A percentile compares a stretch with the other conserved stretches of the same genome.
Evolutionary conservation across 2,329 filamentous ascomycete genomes (phyloP).

Genomic region (Periconia sp.): DNA sequence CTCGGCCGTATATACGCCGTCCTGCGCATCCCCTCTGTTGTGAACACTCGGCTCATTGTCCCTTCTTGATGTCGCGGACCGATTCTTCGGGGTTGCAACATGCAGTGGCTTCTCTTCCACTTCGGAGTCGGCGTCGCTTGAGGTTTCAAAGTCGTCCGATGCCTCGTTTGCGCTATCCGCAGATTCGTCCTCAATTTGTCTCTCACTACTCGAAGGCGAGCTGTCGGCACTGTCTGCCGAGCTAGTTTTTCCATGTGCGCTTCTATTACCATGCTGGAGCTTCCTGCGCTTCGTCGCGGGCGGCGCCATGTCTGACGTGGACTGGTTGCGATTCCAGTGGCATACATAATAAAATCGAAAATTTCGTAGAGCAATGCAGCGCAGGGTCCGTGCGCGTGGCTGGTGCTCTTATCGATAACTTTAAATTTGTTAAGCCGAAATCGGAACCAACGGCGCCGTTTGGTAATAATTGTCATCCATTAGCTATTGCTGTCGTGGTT

Average conservation of each 20-base stretch:
- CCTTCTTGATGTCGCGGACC: constrained; percentile 1
- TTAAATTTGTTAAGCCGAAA: constrained; percentile 35
- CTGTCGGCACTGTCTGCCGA: constrained; percentile 25
- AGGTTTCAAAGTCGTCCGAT: constrained; percentile 13
- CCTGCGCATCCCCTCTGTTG: constrained; percentile 33
- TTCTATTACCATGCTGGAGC: constrained; percentile 47
- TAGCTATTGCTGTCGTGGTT: constrained; percentile 19
- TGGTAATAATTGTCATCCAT: constrained; percentile 3
- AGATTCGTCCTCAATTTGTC: constrained; percentile 20
- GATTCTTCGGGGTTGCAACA: constrained; percentile 12
- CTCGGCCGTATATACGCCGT: constrained; percentile 56
- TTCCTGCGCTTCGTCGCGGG: constrained; percentile 55
- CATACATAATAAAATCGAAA: constrained; percentile 4
- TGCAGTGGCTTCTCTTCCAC: constrained; percentile 19
- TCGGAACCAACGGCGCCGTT: constrained; percentile 33
- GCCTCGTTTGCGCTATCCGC: constrained; percentile 19
- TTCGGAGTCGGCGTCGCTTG: constrained; percentile 14
- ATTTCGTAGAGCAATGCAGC: constrained; percentile 13
- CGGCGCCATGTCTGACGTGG: constrained; percentile 35
- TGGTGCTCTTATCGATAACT: constrained; percentile 40
- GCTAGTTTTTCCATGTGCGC: constrained; percentile 31
- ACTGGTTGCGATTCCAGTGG: background rate
- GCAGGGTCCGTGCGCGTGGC: constrained; percentile 19
- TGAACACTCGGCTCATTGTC: constrained; percentile 17
- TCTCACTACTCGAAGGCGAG: constrained; percentile 10